Evolutionary conservation across 2,329 filamentous ascomycete genomes (phyloP).

Genomic region (Emmonsiellopsis sp.): DNA sequence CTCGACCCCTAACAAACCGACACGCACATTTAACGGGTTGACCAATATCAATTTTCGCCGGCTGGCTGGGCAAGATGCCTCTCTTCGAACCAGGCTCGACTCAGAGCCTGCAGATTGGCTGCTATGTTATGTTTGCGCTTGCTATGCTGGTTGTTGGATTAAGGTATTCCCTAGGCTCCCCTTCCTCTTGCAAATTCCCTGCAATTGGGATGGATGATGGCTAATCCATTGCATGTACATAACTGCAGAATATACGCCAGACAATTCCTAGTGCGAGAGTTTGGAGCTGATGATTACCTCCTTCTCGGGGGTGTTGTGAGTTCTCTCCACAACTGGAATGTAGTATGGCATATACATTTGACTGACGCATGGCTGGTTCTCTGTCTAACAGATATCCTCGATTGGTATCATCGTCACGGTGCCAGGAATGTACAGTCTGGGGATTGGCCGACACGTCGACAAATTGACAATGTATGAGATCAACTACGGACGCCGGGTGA

Average conservation of each 20-base stretch:
- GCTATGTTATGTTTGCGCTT: background rate
- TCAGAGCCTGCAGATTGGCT: background rate
- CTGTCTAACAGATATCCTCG: background rate
- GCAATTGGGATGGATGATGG: background rate
- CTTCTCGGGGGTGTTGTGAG: background rate
- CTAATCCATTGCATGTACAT: no score
- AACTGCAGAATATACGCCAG: background rate
- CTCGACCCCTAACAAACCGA: no score
- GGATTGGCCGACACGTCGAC: background rate
- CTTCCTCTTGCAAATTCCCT: background rate
- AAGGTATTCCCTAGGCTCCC: no score
- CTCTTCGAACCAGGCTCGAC: background rate
- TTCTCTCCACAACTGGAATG: background rate
- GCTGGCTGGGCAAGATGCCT: background rate
- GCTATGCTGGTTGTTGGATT: background rate
- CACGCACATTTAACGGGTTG: no score
- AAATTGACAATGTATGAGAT: background rate
- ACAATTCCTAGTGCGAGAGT: background rate
- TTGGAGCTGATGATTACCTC: background rate
- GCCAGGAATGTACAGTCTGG: background rate
- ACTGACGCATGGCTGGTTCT: background rate
- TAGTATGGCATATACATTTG: background rate
- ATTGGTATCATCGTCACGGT: background rate
- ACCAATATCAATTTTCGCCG: no score
- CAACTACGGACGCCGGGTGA: no score